phyloP scores from a whole-genome alignment of 129 eudicot genomes.

The sunflower (Helianthus annuus) region DNA sequence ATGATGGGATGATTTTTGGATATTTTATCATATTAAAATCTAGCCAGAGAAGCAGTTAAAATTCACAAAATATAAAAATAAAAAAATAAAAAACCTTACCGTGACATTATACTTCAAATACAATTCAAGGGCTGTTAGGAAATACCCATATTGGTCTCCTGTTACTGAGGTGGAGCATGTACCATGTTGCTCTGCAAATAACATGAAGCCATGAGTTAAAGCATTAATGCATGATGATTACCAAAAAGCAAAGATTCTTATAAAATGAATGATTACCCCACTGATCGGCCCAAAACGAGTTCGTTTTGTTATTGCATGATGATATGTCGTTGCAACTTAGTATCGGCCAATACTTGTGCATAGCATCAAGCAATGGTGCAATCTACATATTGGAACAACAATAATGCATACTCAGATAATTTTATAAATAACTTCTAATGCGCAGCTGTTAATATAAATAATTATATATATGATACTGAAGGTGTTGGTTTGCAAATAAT shows the following conservation, averaged over 20 bases:
- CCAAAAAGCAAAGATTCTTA: background rate
- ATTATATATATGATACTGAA: background rate
- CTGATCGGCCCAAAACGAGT: slow-evolving; percentile 92
- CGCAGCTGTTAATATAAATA: background rate
- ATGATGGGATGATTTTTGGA: no score
- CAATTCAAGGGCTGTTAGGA: slow-evolving; percentile 58
- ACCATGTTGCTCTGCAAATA: slow-evolving; percentile 79
- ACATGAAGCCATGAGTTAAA: slow-evolving; percentile 22
- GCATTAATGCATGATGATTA: no score
- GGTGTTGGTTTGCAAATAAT: no score
- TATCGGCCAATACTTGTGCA: slow-evolving; percentile 85
- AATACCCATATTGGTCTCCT: slow-evolving; percentile 51
- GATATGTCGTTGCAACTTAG: slow-evolving; percentile 62
- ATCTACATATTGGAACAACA: slow-evolving; percentile 44
- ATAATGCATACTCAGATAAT: slow-evolving; percentile 12
- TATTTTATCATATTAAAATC: background rate
- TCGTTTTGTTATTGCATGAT: slow-evolving; percentile 68
- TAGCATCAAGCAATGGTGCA: slow-evolving; percentile 47
- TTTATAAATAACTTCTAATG: slow-evolving; percentile 11
- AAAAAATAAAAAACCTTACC: slow-evolving; percentile 39
- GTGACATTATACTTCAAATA: slow-evolving; percentile 82
- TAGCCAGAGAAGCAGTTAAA: background rate
- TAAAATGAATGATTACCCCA: slow-evolving; percentile 61
- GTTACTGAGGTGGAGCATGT: slow-evolving; percentile 63
- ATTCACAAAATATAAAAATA: background rate